Percentiles rank a stretch among this genome's conserved stretches.
These are phyloP conservation scores for Leccinellum albellum DNA, from an alignment of 768 basidiomycete species.

Conservation along the genomic window DNA sequence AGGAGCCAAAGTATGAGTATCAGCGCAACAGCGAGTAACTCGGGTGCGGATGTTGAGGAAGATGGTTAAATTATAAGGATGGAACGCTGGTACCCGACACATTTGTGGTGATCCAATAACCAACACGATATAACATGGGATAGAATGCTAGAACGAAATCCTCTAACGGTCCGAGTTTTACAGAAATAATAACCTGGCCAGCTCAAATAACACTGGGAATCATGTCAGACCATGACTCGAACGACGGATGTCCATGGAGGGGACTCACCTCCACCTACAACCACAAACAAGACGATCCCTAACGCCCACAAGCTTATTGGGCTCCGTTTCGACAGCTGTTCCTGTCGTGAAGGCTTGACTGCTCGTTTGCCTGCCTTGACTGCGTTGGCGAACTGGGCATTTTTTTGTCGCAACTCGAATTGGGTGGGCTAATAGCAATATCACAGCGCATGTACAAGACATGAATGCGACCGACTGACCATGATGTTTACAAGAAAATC, in stretches of 20 bases:
- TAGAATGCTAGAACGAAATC: slow-evolving; percentile 1
- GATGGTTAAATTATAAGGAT: slow-evolving; percentile 21
- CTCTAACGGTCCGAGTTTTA: slow-evolving; percentile 28
- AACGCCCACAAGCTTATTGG: slow-evolving; percentile 76
- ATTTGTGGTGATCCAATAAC: slow-evolving; percentile 7
- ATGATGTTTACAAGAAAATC: slow-evolving; percentile 16
- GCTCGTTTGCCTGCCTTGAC: slow-evolving; percentile 75
- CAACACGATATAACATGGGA: background rate
- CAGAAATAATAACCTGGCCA: slow-evolving; percentile 63
- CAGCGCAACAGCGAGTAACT: slow-evolving; percentile 47
- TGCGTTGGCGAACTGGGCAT: slow-evolving; percentile 74
- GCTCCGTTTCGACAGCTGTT: slow-evolving; percentile 65
- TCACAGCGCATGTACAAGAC: background rate
- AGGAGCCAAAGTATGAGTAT: slow-evolving; percentile 61
- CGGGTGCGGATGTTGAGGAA: slow-evolving; percentile 45
- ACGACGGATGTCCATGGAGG: background rate
- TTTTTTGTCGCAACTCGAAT: slow-evolving; percentile 79
- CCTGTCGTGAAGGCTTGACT: slow-evolving; percentile 66
- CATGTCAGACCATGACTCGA: slow-evolving; percentile 4
- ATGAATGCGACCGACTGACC: slow-evolving; percentile 23
- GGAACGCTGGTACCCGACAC: slow-evolving; percentile 7
- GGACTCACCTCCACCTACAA: slow-evolving; percentile 77
- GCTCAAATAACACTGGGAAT: slow-evolving; percentile 66
- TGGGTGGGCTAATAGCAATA: slow-evolving; percentile 58
- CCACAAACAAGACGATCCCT: slow-evolving; percentile 69